A percentile compares a stretch with the other conserved stretches of the same genome.
Conservation (phyloP, 768 basidiomycete genomes). For the Hygrocybe coccinea region DNA sequence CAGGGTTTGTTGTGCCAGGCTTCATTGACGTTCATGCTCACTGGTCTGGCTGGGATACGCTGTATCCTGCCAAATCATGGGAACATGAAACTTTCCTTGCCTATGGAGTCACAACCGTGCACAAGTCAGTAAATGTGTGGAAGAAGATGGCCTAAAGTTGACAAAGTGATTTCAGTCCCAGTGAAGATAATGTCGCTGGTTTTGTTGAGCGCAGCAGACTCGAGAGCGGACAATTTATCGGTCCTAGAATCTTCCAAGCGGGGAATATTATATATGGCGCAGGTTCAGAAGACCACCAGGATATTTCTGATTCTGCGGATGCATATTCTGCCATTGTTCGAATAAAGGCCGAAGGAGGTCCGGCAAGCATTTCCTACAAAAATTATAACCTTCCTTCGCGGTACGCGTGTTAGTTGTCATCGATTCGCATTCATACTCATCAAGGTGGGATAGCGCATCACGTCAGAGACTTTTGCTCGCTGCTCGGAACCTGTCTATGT, state of each 20-base stretch:
- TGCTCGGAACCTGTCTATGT: conserved; percentile 59
- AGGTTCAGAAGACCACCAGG: conserved; percentile 46
- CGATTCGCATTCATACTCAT: background rate
- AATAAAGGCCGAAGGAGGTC: conserved; percentile 69
- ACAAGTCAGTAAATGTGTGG: conserved; percentile 51
- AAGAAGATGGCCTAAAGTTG: background rate
- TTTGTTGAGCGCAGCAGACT: conserved; percentile 64
- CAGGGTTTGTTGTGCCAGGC: conserved; percentile 64
- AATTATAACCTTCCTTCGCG: conserved; percentile 69
- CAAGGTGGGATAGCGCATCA: conserved; percentile 40
- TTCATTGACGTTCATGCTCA: conserved; percentile 78
- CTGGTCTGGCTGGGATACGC: conserved; percentile 52
- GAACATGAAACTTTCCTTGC: conserved; percentile 72
- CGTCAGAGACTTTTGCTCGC: conserved; percentile 60
- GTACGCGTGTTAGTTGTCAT: conserved; percentile 28
- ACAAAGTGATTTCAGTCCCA: conserved; percentile 43
- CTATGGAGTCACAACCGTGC: conserved; percentile 70
- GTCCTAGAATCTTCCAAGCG: conserved; percentile 69
- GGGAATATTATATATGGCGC: conserved; percentile 63
- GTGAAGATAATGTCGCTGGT: conserved; percentile 54
- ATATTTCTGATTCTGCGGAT: conserved; percentile 56
- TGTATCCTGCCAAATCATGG: conserved; percentile 64
- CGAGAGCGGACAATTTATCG: conserved; percentile 63
- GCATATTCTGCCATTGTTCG: conserved; percentile 61
- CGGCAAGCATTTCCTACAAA: conserved; percentile 69